phyloP scores from a whole-genome alignment of 306 rosid species.

The Acacia acuminata region DNA sequence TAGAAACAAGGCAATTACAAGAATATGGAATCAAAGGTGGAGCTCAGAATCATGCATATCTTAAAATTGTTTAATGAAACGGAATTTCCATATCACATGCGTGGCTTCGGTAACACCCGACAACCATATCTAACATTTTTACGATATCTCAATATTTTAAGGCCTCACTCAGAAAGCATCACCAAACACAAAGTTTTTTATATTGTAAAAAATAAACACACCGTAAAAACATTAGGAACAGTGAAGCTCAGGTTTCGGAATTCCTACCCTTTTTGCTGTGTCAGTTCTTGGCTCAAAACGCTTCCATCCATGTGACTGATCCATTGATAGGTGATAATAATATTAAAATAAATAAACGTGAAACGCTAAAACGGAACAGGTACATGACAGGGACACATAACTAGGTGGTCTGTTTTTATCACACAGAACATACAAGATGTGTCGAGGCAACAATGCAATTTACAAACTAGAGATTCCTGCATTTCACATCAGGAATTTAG shows the following conservation, averaged over 20 bases:
- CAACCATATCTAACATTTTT: constrained; percentile 43
- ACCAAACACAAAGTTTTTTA: constrained; percentile 15
- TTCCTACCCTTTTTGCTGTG: neutral
- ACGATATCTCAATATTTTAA: constrained; percentile 32
- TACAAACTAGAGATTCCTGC: constrained; percentile 46
- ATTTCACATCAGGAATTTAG: constrained; percentile 34
- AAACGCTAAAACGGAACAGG: neutral
- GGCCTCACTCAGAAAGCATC: constrained; percentile 13
- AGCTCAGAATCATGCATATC: neutral
- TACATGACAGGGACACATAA: constrained; percentile 28
- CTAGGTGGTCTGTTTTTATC: constrained; percentile 15
- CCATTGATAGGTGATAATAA: neutral
- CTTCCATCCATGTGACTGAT: constrained; percentile 13
- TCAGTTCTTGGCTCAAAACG: constrained; percentile 15
- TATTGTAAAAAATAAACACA: neutral
- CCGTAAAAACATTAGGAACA: neutral
- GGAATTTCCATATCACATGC: constrained; percentile 41
- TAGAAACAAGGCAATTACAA: neutral
- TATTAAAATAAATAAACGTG: neutral
- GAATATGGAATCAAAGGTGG: neutral
- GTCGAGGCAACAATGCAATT: constrained; percentile 42
- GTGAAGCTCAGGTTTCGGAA: constrained; percentile 2
- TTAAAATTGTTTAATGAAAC: neutral
- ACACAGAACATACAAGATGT: constrained; percentile 35
- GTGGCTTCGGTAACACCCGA: constrained; percentile 27